Base-by-base conservation (phyloP, 148 eudicot species). In the Linanthus parryae region DNA sequence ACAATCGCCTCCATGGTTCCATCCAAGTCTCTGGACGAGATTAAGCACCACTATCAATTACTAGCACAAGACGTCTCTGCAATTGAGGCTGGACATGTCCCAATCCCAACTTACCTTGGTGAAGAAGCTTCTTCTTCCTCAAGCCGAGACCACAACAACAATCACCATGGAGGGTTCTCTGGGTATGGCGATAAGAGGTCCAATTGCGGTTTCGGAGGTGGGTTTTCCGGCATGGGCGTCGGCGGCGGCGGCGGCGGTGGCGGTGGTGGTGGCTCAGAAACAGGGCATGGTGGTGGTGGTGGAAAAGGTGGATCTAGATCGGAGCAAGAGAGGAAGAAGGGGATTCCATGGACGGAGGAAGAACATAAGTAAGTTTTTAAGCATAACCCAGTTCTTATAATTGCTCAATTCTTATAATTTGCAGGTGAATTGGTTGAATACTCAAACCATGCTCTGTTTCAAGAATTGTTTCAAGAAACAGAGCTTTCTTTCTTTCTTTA, bases 281-380 rank as follows among this genome's bases (percentile, higher is more conserved):
- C 67, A 57, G 19, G 76, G 64, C 27, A 56, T 76, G 0, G 8
- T 21, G 79, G 74, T 31, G 65, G 64, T 43, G 62, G 66, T 13
- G 71, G 68, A 57, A 76, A 75, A 21, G 69, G 76, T 19, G 71
- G 69, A 19, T 79, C 89, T 1, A 73, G 70, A 60, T 58, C 77
- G 8, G 90, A 86, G 14, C 90, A 82, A 44, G 95, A 86, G 43
- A 73, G 95, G 19, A 72, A 83, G 42, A 86, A 86, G 54, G 95
- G 95, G 34, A 86, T 86, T 44, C 95, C 95, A 8, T 86, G 95
- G 95, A 86, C 95, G 9, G 95, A 86, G 54, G 95, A 86, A 72
- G 95, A 86, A 68, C 95, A 86, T 55, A 79, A 90, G 95, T 82
- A 60, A 31, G 2, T 48, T 8, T 18, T 29, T 19, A 26, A 3